phyloP scores from a whole-genome alignment of 1,284 basidiomycete genomes.

The Pseudozyma sp. region DNA sequence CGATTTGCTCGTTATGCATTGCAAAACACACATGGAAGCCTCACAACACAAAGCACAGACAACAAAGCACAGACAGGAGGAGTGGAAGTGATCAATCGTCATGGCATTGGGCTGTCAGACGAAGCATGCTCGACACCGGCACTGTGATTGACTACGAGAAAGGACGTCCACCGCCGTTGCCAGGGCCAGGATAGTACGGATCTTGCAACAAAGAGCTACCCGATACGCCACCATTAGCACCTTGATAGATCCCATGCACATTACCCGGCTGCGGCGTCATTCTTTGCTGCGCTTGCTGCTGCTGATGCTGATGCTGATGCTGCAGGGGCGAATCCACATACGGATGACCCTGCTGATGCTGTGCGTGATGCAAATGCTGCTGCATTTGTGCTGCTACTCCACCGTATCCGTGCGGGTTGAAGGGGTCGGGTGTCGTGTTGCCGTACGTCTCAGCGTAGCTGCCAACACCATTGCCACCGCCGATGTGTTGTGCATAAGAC shows the following conservation, averaged over 20 bases:
- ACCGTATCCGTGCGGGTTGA: constrained; percentile 37
- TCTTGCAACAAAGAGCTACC: constrained; percentile 6
- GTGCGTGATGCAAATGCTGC: constrained; percentile 16
- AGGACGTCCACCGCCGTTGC: not conserved
- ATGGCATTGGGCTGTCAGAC: too few species aligned
- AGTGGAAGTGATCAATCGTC: too few species aligned
- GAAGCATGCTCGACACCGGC: too few species aligned
- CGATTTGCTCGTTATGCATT: not conserved
- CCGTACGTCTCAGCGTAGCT: constrained; percentile 20
- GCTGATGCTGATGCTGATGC: constrained; percentile 5
- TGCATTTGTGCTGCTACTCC: constrained; percentile 4
- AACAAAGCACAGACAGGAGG: not conserved
- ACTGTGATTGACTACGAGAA: too few species aligned
- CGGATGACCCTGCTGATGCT: not conserved
- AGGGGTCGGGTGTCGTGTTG: constrained; percentile 38
- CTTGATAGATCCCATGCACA: constrained; percentile 1
- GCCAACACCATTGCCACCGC: not conserved
- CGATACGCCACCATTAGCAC: not conserved
- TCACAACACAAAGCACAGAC: not conserved
- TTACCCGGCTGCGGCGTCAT: constrained; percentile 35
- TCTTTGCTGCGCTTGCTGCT: constrained; percentile 11
- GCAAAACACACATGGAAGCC: not conserved
- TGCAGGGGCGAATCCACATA: not conserved
- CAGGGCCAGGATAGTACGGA: constrained; percentile 30
- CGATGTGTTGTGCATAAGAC: too few species aligned